Base-by-base conservation (phyloP, 495 filamentous ascomycete genomes). In the Bombardia bombarda region DNA sequence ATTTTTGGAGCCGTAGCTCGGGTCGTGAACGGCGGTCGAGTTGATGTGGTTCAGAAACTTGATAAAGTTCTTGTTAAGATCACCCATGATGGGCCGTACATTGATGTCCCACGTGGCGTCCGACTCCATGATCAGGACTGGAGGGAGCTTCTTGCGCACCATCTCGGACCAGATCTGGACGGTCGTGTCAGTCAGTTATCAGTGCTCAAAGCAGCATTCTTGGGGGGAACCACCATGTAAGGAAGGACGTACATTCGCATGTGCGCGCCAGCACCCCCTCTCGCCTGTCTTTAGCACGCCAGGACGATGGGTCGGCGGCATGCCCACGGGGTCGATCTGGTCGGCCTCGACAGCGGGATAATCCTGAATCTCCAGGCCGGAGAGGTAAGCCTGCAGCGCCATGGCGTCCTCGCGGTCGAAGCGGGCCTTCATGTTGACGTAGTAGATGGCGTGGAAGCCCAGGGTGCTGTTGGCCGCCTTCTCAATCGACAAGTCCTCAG, bases 351-450 rank as follows among this genome's bases (percentile, higher is more conserved):
- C 51, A 12, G 35, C 51, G 8, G 51, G 48, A 16, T 14, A 51
- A 35, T 55, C 49, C 14, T 43, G 23, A 18, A 47, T 22, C 0
- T 55, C 41, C 3, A 55, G 16, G 0, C 51, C 51, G n/a, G 44
- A 44, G 10, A 55, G 36, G 44, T 47, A 55, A 16, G 44, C 38
- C 37, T 55, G 51, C 40, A 55, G 43, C 5, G 40, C 44, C 38
- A 43, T 46, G 31, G 51, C 51, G 32, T 55, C 51, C 38, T 42
- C 39, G 44, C 51, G 51, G 20, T 55, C 51, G 38, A 40, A 51
- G n/a, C 51, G 51, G 8, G 36, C 25, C 32, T 51, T 43, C 40
- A 54, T 50, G 43, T 54, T 54, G 36, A 54, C 21, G 37, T 51
- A 54, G 14, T 41, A 40, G 21, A 54, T 54, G 12, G 32, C 18